A percentile compares a stretch with the other conserved stretches of the same genome.
Conservation (phyloP, 1,284 basidiomycete species). For the Sanghuangporus baumii region DNA sequence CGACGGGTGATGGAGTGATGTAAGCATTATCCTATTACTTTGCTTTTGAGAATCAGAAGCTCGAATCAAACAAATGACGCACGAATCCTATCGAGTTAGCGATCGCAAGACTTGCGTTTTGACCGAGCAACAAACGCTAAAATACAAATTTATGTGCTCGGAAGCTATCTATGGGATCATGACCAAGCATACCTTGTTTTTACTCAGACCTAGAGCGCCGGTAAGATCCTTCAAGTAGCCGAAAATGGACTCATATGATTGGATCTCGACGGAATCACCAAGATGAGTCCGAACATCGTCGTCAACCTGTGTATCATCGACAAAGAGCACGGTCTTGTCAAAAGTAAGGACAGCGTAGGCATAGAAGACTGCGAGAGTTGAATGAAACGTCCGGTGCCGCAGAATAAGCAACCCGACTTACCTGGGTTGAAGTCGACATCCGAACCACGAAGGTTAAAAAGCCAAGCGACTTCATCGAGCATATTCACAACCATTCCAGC, state of each 20-base stretch:
- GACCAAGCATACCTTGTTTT: slow-evolving; percentile 34
- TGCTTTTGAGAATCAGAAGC: slow-evolving; percentile 4
- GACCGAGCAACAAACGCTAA: slow-evolving; percentile 60
- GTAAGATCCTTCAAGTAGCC: slow-evolving; percentile 50
- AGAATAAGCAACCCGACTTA: slow-evolving; percentile 22
- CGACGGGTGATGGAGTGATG: slow-evolving; percentile 69
- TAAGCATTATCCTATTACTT: slow-evolving; percentile 44
- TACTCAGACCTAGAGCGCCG: slow-evolving; percentile 38
- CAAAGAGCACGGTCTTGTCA: slow-evolving; percentile 67
- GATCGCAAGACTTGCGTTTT: slow-evolving; percentile 74
- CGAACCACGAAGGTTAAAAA: slow-evolving; percentile 90
- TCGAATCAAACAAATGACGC: slow-evolving; percentile 20
- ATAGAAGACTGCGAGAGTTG: slow-evolving; percentile 76
- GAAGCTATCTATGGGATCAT: neutral
- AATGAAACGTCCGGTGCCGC: neutral
- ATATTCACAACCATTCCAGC: slow-evolving; percentile 71
- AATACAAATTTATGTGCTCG: neutral
- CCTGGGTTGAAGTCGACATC: slow-evolving; percentile 92
- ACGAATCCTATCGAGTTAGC: slow-evolving; percentile 71
- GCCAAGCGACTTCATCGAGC: slow-evolving; percentile 90
- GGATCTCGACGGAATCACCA: slow-evolving; percentile 55
- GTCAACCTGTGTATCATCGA: slow-evolving; percentile 62
- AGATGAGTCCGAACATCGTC: slow-evolving; percentile 56
- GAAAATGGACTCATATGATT: slow-evolving; percentile 70
- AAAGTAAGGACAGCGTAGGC: slow-evolving; percentile 80